A percentile compares a stretch with the other conserved stretches of the same genome.
Conservation (phyloP, 106 monocot species). For the Allium sativum region DNA sequence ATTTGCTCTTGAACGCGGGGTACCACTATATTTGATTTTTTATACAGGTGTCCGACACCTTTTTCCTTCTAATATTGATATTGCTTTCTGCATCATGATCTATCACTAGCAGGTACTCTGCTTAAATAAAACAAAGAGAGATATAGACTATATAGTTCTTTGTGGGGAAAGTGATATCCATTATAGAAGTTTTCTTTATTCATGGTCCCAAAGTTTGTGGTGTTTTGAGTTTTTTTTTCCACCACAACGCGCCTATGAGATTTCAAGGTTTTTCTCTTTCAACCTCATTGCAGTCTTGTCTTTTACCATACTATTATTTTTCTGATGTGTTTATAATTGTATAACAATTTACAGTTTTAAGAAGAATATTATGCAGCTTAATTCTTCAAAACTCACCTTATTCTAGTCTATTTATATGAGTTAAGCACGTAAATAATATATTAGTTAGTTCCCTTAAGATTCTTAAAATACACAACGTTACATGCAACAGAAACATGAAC, state of each 20-base stretch:
- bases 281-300: too few relatives aligned
- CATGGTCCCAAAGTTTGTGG: conserved; percentile 14
- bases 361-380: too few relatives aligned
- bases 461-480: too few relatives aligned
- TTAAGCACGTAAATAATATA: too few relatives aligned
- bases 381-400: too few relatives aligned
- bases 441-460: too few relatives aligned
- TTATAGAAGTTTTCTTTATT: conserved; percentile 6
- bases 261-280: background rate
- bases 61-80: background rate
- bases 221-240: conserved; percentile 9
- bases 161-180: conserved; percentile 20
- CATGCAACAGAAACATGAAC: too few relatives aligned
- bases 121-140: conserved; percentile 6
- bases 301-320: too few relatives aligned
- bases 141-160: background rate
- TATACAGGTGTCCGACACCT: conserved; percentile 5
- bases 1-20: background rate
- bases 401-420: too few relatives aligned
- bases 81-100: conserved; percentile 16
- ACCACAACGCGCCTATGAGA: conserved; percentile 4
- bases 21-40: background rate
- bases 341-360: too few relatives aligned
- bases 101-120: conserved; percentile 10
- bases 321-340: too few relatives aligned